A percentile compares a stretch with the other conserved stretches of the same genome.
phyloP scores from a whole-genome alignment of 495 filamentous ascomycete species.

The Evernia prunastri region DNA sequence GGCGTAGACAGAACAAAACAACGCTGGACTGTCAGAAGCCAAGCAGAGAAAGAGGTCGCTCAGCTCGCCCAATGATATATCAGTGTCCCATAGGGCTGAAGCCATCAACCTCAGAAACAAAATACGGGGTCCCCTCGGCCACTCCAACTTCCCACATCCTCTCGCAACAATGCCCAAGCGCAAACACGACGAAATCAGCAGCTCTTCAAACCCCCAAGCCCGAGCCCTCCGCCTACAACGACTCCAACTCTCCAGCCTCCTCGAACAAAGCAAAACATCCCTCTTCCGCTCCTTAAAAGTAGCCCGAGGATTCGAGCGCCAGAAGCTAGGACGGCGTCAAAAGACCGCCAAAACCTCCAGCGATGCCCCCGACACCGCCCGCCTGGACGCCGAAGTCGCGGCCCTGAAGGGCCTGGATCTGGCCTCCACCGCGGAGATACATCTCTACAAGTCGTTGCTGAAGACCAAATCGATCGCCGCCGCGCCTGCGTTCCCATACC shows the following conservation, averaged over 20 bases:
- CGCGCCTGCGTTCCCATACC: slow-evolving; percentile 38
- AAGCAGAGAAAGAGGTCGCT: neutral
- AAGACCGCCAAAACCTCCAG: slow-evolving; percentile 56
- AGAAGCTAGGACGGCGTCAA: slow-evolving; percentile 72
- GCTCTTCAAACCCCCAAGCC: neutral
- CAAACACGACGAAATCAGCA: slow-evolving; percentile 38
- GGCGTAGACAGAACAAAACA: neutral
- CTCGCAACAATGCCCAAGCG: slow-evolving; percentile 41
- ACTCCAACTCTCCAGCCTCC: slow-evolving; percentile 43
- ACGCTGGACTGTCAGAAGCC: neutral
- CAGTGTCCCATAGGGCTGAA: neutral
- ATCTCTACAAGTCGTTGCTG: slow-evolving; percentile 69
- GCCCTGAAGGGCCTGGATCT: slow-evolving; percentile 69
- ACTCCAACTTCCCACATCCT: neutral
- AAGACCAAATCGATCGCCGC: slow-evolving; percentile 64
- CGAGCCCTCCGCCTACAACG: slow-evolving; percentile 5
- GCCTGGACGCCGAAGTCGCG: slow-evolving; percentile 63
- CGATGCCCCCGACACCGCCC: slow-evolving; percentile 33
- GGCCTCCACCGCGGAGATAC: slow-evolving; percentile 53
- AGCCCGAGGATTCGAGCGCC: slow-evolving; percentile 81
- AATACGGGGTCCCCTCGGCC: neutral
- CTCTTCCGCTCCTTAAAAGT: slow-evolving; percentile 66
- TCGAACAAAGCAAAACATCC: slow-evolving; percentile 51
- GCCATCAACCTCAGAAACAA: neutral
- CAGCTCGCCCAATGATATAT: too few relatives aligned